Percentiles rank a stretch among this genome's conserved stretches.
Evolutionary conservation across 257 asterid genomes (phyloP).

Genomic region (Solanum okadae): DNA sequence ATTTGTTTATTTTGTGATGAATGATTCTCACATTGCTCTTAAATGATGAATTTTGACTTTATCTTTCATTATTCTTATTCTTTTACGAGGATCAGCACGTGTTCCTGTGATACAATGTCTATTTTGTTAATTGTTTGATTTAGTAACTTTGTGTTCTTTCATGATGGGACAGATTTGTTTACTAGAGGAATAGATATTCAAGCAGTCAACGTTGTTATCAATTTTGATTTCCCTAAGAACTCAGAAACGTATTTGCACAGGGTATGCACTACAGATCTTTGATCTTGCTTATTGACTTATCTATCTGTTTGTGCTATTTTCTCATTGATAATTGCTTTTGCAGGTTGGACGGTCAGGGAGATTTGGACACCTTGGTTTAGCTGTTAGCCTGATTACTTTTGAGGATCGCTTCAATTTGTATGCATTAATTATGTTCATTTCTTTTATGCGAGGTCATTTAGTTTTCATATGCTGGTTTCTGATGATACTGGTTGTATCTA

Average conservation of each 20-base stretch:
- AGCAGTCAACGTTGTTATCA: slow-evolving; percentile 83
- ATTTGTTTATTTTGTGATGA: not conserved
- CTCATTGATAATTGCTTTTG: slow-evolving; percentile 2
- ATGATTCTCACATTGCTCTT: not conserved
- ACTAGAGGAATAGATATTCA: slow-evolving; percentile 91
- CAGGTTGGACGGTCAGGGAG: slow-evolving; percentile 96
- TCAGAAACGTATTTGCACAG: slow-evolving; percentile 84
- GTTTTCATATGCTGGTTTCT: not conserved
- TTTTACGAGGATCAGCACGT: not conserved
- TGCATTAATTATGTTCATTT: slow-evolving; percentile 4
- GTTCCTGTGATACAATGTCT: not conserved
- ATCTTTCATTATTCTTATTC: not conserved
- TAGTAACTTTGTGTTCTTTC: not conserved
- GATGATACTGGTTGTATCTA: not conserved
- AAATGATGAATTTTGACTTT: not conserved
- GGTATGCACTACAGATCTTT: slow-evolving; percentile 32
- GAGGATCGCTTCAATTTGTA: slow-evolving; percentile 89
- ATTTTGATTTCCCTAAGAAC: slow-evolving; percentile 79
- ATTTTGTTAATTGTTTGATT: not conserved
- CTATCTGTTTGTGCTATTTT: not conserved
- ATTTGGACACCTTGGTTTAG: slow-evolving; percentile 90
- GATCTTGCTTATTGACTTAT: not conserved
- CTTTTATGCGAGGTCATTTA: not conserved
- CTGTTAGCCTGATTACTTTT: slow-evolving; percentile 78
- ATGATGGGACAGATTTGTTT: slow-evolving; percentile 49